Base-by-base conservation (phyloP, 805 yeast genomes). In the Cyberlindnera maclurae region DNA sequence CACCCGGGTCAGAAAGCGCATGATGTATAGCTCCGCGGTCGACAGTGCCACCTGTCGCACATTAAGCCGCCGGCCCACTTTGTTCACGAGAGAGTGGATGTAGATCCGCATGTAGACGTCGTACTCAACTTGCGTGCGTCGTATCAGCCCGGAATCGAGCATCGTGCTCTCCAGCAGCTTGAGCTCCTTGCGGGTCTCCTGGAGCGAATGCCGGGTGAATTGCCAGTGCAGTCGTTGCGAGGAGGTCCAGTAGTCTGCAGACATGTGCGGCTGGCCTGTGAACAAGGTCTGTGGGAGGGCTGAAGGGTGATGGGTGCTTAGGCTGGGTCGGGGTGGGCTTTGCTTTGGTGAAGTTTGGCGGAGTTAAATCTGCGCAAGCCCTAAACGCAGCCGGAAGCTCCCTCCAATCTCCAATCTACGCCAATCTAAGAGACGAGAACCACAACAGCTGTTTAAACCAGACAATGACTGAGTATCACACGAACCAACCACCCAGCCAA, bases 211-310 rank as follows among this genome's bases (percentile, higher is more conserved):
- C 33, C 84, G 67, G 2, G 86, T 73, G 52, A 79, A 77, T 51
- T 84, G 90, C 97, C 97, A 90, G 50, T 75, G 70, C 29, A 62
- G 65, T 32, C 95, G 61, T 54, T 89, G 97, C 2, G 94, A 76
- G 3, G 95, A 85, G 13, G 70, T 69, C 96, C 96, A 86, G 58
- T 79, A 89, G 55, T 83, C 83, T 0, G 95, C 95, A 2, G 93
- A 79, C 96, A 65, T 63, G 24, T 8, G 24, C 24, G 24, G 8
- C 36, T 13, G 15, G 15, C 12, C 29, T 27, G 29, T 27, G 29
- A 12, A n/a, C n/a, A n/a, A n/a, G n/a, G n/a, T n/a, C n/a, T n/a
- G n/a, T n/a, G n/a, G n/a, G n/a, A n/a, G n/a, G n/a, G n/a, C n/a
- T n/a, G n/a, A n/a, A n/a, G n/a, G n/a, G n/a, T n/a, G n/a, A n/a